Base-by-base conservation (phyloP, 805 yeast genomes). In the Pichia cabralensis region DNA sequence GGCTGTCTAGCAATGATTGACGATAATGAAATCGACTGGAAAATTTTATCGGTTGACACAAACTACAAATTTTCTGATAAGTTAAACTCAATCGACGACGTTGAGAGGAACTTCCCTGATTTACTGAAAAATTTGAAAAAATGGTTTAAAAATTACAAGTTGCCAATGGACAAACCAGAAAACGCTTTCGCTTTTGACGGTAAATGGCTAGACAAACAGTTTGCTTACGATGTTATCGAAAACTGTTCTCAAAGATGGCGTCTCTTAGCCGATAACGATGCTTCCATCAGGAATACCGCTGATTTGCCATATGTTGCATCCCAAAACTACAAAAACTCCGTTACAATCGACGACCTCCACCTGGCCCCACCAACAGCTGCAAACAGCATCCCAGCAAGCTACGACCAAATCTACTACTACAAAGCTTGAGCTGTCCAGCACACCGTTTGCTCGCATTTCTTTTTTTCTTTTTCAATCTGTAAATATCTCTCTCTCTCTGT, bases 1-100 rank as follows among this genome's bases (percentile, higher is more conserved):
- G 92, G 92, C 35, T 77, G 81, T 28, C 61, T 82, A 61, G 92
- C 86, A 5, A 62, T 82, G 48, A 74, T 82, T 40, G 94, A 82
- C 50, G 96, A 88, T 60, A 96, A 96, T 47, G 98, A 92, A 64
- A 71, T 95, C 39, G 98, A 89, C 64, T 89, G 97, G 97, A 84
- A 84, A 60, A 66, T 84, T 22, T 71, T 84, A 39, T 84, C 70
- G 14, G 79, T 84, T 37, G 78, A 79, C 49, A 61, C 65, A 21
- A 61, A 67, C 34, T 94, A 83, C 54, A 79, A 82, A 30, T 52
- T 79, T 51, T 77, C 84, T 17, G 39, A 63, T 6, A 62, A 71
- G 44, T 54, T 84, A 38, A 64, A 76, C 48, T 76, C 70, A 52
- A 66, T 84, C 30, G 63, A 65, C 40, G 95, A 83, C 57, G 83